A percentile compares a stretch with the other conserved stretches of the same genome.
Conservation (phyloP, 2,329 filamentous ascomycete species). For the Aspergillus viridinutans region DNA sequence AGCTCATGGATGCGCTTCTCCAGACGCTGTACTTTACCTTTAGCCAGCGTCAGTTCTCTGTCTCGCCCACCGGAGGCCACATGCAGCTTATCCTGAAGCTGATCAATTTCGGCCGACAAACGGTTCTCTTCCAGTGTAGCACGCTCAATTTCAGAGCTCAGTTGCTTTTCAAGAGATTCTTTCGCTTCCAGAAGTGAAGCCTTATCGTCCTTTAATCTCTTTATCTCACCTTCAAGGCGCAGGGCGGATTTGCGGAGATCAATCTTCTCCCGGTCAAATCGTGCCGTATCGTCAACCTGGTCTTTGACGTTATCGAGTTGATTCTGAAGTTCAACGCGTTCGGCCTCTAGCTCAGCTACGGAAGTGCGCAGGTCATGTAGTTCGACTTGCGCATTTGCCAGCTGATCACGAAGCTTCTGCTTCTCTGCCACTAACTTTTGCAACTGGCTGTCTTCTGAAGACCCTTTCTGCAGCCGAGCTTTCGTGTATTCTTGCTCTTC, state of each 20-base stretch:
- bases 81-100: constrained; percentile 51
- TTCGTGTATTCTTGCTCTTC: constrained; percentile 61
- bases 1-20: constrained; percentile 53
- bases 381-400: constrained; percentile 57
- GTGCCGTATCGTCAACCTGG: constrained; percentile 55
- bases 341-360: constrained; percentile 56
- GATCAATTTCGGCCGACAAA: constrained; percentile 46
- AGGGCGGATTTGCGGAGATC: constrained; percentile 65
- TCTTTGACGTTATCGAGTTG: constrained; percentile 55
- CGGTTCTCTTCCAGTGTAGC: constrained; percentile 64
- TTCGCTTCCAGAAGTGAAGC: constrained; percentile 54
- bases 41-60: constrained; percentile 49
- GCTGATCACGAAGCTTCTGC: constrained; percentile 59
- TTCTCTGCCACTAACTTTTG: constrained; percentile 57
- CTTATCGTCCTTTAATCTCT: constrained; percentile 62
- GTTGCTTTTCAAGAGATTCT: constrained; percentile 56
- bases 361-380: constrained; percentile 56
- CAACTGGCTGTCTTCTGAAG: constrained; percentile 58
- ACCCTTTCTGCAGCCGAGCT: constrained; percentile 53
- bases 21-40: constrained; percentile 61
- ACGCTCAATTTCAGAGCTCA: constrained; percentile 63
- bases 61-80: constrained; percentile 39
- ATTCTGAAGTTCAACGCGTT: constrained; percentile 63
- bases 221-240: constrained; percentile 64
- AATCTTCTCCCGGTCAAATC: constrained; percentile 64